Evolutionary conservation across 208 protist genomes (phyloP).

Genomic region (Trypanosoma avium): DNA sequence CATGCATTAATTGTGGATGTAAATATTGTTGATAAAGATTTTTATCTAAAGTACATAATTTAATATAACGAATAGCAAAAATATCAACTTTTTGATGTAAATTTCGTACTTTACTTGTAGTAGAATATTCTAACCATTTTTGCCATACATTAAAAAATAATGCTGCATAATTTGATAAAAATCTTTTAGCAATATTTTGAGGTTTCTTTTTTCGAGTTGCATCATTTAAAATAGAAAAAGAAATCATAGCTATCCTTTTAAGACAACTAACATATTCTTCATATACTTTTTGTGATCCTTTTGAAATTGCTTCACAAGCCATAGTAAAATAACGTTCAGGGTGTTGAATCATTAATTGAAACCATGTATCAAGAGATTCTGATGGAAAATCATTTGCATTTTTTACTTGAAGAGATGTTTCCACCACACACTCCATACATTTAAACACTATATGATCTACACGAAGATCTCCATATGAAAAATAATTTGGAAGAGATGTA

Average conservation of each 20-base stretch:
- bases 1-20: constrained; percentile 53
- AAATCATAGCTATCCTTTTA: constrained; percentile 82
- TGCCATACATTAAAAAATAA: constrained; percentile 64
- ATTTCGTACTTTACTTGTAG: constrained; percentile 21
- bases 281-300: constrained; percentile 54
- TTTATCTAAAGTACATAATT: constrained; percentile 70
- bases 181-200: constrained; percentile 64
- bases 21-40: constrained; percentile 61
- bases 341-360: constrained; percentile 56
- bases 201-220: constrained; percentile 73
- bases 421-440: constrained; percentile 72
- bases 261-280: constrained; percentile 71
- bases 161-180: constrained; percentile 38
- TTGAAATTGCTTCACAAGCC: constrained; percentile 20
- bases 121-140: constrained; percentile 70
- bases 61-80: constrained; percentile 81
- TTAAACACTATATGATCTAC: constrained; percentile 79
- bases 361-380: constrained; percentile 61
- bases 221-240: constrained; percentile 72
- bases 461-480: constrained; percentile 65
- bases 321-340: constrained; percentile 56
- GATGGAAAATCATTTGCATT: constrained; percentile 36
- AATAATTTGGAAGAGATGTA: constrained; percentile 50
- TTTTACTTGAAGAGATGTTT: constrained; percentile 56
- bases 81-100: constrained; percentile 73